phyloP scores from a whole-genome alignment of 495 filamentous ascomycete genomes.

The Neurospora discreta region DNA sequence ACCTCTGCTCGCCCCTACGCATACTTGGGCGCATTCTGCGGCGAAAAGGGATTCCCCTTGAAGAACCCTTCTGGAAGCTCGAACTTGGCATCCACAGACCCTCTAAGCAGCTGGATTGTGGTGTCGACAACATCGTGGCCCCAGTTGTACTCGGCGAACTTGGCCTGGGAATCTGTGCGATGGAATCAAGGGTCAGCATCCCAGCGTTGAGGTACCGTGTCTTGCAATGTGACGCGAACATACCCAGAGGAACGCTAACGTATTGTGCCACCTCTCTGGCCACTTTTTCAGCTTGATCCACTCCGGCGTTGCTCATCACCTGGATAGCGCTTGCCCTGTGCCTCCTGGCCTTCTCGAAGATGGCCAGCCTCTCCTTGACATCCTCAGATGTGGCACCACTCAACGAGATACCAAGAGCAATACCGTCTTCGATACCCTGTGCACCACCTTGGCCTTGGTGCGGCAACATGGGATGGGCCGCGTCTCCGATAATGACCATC shows the following conservation, averaged over 20 bases:
- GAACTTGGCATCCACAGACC: conserved; percentile 4
- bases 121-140: conserved; percentile 12
- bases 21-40: background rate
- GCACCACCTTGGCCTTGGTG: conserved; percentile 39
- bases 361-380: conserved; percentile 30
- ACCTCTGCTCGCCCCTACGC: background rate
- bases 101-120: conserved; percentile 3
- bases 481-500: conserved; percentile 36
- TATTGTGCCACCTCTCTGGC: conserved; percentile 13
- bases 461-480: conserved; percentile 42
- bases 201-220: background rate
- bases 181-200: background rate
- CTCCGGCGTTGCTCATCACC: conserved; percentile 27
- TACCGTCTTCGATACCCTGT: conserved; percentile 37
- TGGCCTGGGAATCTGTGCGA: conserved; percentile 7
- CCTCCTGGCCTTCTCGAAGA: conserved; percentile 43
- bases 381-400: conserved; percentile 16
- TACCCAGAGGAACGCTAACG: conserved; percentile 14
- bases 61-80: conserved; percentile 13
- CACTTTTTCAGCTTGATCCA: conserved; percentile 14
- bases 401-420: conserved; percentile 27
- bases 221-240: background rate
- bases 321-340: conserved; percentile 43
- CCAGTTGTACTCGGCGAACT: conserved; percentile 18
- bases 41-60: conserved; percentile 1